Evolutionary conservation across 2,329 filamentous ascomycete genomes (phyloP), one percentile per base, ranked within the genome.

Genomic region (Verticillium zaregamsianum): DNA sequence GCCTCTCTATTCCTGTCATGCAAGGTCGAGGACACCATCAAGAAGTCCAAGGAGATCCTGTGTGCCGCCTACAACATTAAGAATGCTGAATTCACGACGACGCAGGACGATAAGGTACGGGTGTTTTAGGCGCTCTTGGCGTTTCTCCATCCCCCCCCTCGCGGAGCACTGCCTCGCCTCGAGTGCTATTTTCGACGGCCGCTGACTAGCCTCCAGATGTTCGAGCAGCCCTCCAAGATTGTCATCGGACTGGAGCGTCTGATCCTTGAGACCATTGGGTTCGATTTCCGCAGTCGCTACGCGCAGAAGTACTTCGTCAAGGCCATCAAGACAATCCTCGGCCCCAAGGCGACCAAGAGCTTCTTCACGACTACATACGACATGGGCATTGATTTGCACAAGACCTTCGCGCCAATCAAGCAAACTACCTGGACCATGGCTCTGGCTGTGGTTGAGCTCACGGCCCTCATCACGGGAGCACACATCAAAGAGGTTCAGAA

Each of bases 11-110:
- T 98, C 71, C 91, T 93, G 3, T 93, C 93, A 2, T 98, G 94
- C 81, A 99, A 99, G 79, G 93, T 96, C 55, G 95, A 99, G 76
- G 95, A 99, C 74, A 99, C 95, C 0, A 85, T 97, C 67, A 99
- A 99, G 78, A 98, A 98, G 79, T 96, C 92, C 3, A 88, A 86
- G 62, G 95, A 99, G 66, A 96, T 99, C 64, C 81, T 98, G 17
- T 96, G 92, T 62, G 93, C 93, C 1, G 90, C 92, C 28, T 92
- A 94, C 76, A 97, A 97, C 71, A 79, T 96, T 40, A 95, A 93
- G 76, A 85, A 76, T 71, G 85, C 69, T 67, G 89, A 77, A 73
- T 90, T 75, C 83, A 92, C 76, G 76, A 90, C 74, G 40, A 90
- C 90, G 20, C 86, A 91, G 3, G 94, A 98, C 74, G 93, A 97